Evolutionary conservation across 2,329 filamentous ascomycete genomes (phyloP).

Genomic region (Chaetomium strumarium): DNA sequence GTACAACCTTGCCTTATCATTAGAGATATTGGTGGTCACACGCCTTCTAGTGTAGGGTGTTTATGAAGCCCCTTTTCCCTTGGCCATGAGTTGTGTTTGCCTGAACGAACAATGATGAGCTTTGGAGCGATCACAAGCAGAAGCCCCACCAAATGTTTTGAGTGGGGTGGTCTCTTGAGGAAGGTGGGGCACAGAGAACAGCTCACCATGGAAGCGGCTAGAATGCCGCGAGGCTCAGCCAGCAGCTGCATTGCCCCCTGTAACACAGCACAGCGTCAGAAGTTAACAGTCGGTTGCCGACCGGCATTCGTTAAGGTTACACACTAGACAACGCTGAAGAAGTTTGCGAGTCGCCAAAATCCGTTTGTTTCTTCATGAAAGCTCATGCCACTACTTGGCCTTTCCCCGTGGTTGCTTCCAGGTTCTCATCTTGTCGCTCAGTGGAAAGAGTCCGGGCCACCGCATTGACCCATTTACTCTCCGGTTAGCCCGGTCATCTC

Average conservation of each 20-base stretch:
- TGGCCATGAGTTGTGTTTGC: background rate
- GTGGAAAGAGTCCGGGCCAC: background rate
- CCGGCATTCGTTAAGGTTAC: background rate
- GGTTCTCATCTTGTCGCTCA: background rate
- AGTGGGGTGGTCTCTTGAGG: background rate
- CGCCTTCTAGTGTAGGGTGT: no score
- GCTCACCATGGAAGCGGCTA: slow-evolving; percentile 18
- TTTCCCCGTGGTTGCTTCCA: background rate
- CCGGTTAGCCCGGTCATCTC: no score
- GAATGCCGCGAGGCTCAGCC: slow-evolving; percentile 9
- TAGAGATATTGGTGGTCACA: no score
- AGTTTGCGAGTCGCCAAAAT: background rate
- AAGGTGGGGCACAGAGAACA: slow-evolving; percentile 8
- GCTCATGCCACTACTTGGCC: background rate
- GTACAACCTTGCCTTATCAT: background rate
- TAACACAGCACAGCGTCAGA: background rate
- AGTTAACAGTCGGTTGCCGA: background rate
- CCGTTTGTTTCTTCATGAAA: background rate
- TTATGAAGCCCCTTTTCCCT: no score
- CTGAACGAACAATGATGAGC: background rate
- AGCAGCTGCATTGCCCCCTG: background rate
- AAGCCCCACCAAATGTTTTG: background rate
- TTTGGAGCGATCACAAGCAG: background rate
- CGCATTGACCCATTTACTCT: no score
- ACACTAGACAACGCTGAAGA: background rate